These are phyloP conservation scores for Sugiyamaella americana DNA, from an alignment of 805 yeast species.

Conservation along the genomic window DNA sequence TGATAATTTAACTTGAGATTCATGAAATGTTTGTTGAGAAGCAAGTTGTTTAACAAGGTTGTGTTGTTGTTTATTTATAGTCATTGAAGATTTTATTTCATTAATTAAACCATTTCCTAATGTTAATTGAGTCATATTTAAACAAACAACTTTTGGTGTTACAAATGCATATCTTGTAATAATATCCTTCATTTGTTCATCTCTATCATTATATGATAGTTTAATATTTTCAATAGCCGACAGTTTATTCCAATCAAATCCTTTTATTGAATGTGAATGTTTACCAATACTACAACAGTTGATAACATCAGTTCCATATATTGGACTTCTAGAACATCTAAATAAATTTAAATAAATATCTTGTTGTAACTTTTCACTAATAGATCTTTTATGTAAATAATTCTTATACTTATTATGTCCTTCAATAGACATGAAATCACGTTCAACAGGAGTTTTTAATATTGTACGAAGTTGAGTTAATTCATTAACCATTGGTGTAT, in stretches of 20 bases:
- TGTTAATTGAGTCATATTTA: conserved; percentile 46
- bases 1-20: conserved; percentile 76
- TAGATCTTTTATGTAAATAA: conserved; percentile 45
- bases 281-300: conserved; percentile 16
- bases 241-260: conserved; percentile 17
- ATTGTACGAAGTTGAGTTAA: conserved; percentile 12
- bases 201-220: conserved; percentile 14
- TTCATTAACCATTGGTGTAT: conserved; percentile 13
- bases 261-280: conserved; percentile 2
- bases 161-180: conserved; percentile 60
- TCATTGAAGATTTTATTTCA: background rate
- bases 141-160: conserved; percentile 78
- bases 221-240: conserved; percentile 18
- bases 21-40: conserved; percentile 53
- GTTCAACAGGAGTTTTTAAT: conserved; percentile 13
- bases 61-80: background rate
- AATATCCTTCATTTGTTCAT: conserved; percentile 14
- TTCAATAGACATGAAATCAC: conserved; percentile 32
- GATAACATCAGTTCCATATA: conserved; percentile 59
- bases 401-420: conserved; percentile 55
- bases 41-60: conserved; percentile 5
- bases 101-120: conserved; percentile 17
- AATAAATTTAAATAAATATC: conserved; percentile 55
- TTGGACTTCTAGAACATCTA: conserved; percentile 59
- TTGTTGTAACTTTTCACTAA: conserved; percentile 50